Percentiles rank a stretch among this genome's conserved stretches.
These are phyloP conservation scores for Sergeia podlipaevii DNA, from an alignment of 208 protist genomes.

Conservation along the genomic window DNA sequence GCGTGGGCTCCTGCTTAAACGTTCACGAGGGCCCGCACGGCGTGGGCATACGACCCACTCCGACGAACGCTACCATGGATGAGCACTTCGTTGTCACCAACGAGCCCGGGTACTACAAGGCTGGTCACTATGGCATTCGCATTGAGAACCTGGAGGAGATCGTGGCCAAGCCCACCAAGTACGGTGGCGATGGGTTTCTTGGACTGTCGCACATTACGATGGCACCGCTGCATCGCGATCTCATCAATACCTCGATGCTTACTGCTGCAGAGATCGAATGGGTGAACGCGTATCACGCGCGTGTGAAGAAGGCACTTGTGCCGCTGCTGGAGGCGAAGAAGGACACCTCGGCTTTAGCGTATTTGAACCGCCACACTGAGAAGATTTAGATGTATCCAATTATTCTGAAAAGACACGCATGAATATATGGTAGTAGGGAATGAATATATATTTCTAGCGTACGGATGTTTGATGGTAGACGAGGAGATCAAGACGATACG, in stretches of 20 bases:
- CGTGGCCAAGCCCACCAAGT: constrained; percentile 42
- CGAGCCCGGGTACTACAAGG: constrained; percentile 98
- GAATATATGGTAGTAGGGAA: no score
- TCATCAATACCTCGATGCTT: constrained; percentile 84
- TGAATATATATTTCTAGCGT: no score
- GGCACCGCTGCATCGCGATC: constrained; percentile 84
- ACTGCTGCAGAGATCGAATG: constrained; percentile 57
- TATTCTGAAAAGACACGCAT: no score
- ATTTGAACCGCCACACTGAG: constrained; percentile 73
- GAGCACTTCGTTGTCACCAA: constrained; percentile 80
- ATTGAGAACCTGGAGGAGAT: constrained; percentile 97
- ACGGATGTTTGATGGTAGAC: no score
- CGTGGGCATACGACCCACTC: constrained; percentile 46
- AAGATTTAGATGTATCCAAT: no score
- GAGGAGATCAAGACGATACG: no score
- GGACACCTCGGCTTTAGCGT: constrained; percentile 52
- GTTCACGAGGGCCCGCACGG: constrained; percentile 95
- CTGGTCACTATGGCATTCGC: constrained; percentile 96
- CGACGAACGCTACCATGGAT: constrained; percentile 54
- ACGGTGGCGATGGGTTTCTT: constrained; percentile 62
- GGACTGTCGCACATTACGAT: constrained; percentile 85
- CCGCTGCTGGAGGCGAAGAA: constrained; percentile 38
- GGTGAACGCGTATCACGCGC: constrained; percentile 79
- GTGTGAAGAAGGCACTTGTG: constrained; percentile 33
- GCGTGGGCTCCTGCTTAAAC: constrained; percentile 96